Percentiles rank a stretch among this genome's conserved stretches.
Evolutionary conservation across 352 stramenopile species (phyloP).

Genomic region (Pythium folliculosum): DNA sequence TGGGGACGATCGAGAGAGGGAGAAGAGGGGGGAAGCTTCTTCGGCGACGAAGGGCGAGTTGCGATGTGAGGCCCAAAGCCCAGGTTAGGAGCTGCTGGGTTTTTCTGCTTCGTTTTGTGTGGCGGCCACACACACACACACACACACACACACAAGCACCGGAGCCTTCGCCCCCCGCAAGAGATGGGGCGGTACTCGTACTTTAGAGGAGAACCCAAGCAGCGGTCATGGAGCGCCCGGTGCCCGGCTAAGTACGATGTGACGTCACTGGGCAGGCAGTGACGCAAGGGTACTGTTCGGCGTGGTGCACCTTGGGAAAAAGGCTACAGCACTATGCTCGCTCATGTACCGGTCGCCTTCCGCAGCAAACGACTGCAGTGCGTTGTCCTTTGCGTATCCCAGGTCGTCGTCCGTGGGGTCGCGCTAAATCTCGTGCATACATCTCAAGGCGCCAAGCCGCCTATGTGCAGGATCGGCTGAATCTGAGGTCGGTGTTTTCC

Average conservation of each 20-base stretch:
- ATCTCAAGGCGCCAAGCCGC: too few species aligned
- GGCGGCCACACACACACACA: conserved; percentile 33
- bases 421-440: too few species aligned
- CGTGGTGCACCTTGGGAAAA: too few species aligned
- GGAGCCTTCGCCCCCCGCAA: background rate
- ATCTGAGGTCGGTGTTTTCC: too few species aligned
- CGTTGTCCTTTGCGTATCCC: too few species aligned
- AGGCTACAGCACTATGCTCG: background rate
- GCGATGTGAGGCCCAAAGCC: conserved; percentile 26
- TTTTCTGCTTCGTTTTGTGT: conserved; percentile 51
- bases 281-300: background rate
- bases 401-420: too few species aligned
- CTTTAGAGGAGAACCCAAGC: conserved; percentile 1
- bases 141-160: background rate
- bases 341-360: background rate
- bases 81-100: conserved; percentile 6
- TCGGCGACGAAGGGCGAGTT: conserved; percentile 5
- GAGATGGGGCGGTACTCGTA: conserved; percentile 20
- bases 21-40: background rate
- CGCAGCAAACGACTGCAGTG: too few species aligned
- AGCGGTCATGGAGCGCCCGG: conserved; percentile 1
- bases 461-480: too few species aligned
- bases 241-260: conserved; percentile 29
- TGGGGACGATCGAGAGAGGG: background rate
- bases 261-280: conserved; percentile 2